Conservation (phyloP, 495 filamentous ascomycete species). For the Annulohypoxylon stygium region DNA sequence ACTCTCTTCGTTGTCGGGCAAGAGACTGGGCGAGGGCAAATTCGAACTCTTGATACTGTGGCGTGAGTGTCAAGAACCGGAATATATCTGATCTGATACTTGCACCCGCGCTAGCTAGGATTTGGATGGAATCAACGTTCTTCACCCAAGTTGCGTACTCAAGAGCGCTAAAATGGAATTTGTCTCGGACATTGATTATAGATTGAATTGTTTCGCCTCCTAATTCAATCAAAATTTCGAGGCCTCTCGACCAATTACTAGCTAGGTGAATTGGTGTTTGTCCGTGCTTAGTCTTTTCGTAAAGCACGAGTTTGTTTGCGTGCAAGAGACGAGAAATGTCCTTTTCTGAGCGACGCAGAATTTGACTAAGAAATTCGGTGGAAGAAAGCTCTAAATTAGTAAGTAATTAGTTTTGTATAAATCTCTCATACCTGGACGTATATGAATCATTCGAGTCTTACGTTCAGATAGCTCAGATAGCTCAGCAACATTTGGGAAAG, state of each 20-base stretch:
- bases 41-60: not conserved
- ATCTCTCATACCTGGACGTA: not conserved
- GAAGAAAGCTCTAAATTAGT: not conserved
- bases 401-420: not conserved
- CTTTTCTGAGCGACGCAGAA: slow-evolving; percentile 10
- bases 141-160: not conserved
- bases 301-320: not conserved
- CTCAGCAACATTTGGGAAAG: not conserved
- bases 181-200: slow-evolving; percentile 3
- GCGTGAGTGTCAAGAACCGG: not conserved
- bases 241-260: slow-evolving; percentile 23
- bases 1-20: not conserved
- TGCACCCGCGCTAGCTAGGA: slow-evolving; percentile 15
- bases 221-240: slow-evolving; percentile 19
- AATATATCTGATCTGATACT: not conserved
- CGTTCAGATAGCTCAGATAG: not conserved
- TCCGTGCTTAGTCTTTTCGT: not conserved
- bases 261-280: slow-evolving; percentile 22
- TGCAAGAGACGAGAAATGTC: slow-evolving; percentile 12
- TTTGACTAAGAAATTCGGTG: not conserved
- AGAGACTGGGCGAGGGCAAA: not conserved
- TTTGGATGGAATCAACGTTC: not conserved
- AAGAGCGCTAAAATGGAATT: not conserved
- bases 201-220: slow-evolving; percentile 1
- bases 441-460: not conserved